Percentiles rank a stretch among this genome's conserved stretches.
Conservation (phyloP, 352 stramenopile genomes). For the Plasmopara muralis region DNA sequence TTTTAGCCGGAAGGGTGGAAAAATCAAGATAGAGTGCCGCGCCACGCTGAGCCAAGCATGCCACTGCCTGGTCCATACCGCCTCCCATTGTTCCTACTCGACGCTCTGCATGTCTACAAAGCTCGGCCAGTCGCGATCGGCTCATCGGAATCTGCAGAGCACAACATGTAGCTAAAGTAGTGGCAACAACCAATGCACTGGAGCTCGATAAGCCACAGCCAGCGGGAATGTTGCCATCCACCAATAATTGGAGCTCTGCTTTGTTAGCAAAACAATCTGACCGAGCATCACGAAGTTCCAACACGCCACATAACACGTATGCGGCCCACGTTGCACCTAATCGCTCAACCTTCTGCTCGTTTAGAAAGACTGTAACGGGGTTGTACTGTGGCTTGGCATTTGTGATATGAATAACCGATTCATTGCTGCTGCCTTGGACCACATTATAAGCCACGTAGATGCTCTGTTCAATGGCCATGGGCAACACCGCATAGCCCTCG, state of each 20-base stretch:
- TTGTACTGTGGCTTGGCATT: slow-evolving; percentile 25
- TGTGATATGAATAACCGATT: slow-evolving; percentile 9
- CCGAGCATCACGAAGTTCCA: slow-evolving; percentile 17
- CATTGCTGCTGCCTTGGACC: neutral
- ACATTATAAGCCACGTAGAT: slow-evolving; percentile 45
- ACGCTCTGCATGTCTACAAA: slow-evolving; percentile 50
- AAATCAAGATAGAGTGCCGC: slow-evolving; percentile 64
- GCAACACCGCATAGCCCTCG: slow-evolving; percentile 77
- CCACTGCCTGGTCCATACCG: slow-evolving; percentile 80
- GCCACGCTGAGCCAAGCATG: slow-evolving; percentile 42
- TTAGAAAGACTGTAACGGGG: slow-evolving; percentile 8
- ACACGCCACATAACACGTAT: slow-evolving; percentile 33
- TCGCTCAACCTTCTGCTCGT: slow-evolving; percentile 4
- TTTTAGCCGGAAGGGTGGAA: slow-evolving; percentile 10
- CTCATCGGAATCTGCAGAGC: slow-evolving; percentile 17
- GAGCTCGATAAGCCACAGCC: slow-evolving; percentile 74
- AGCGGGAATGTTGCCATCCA: slow-evolving; percentile 61
- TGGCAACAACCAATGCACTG: slow-evolving; percentile 70
- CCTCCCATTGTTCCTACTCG: slow-evolving; percentile 70
- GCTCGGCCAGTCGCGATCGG: slow-evolving; percentile 41
- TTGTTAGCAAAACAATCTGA: slow-evolving; percentile 11
- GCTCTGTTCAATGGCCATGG: slow-evolving; percentile 67
- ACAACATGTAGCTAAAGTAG: slow-evolving; percentile 34
- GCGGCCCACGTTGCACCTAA: slow-evolving; percentile 23
- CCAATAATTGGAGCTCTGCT: slow-evolving; percentile 35